Base-by-base conservation (phyloP, 2,329 filamentous ascomycete genomes). In the Venturia asperata region DNA sequence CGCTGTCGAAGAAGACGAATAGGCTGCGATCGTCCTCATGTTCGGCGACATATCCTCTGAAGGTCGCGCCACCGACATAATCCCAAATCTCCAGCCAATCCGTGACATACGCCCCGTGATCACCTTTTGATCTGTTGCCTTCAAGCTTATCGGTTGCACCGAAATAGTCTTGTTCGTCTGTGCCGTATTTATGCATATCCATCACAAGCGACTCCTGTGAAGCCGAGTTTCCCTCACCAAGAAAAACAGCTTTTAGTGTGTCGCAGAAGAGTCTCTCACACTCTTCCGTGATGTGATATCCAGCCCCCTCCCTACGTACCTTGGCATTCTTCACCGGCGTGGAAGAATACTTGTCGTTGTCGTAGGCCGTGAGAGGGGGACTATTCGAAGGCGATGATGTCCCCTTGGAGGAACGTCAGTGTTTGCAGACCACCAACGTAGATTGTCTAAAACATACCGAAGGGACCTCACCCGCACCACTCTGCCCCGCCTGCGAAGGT, bases 251-350 rank as follows among this genome's bases (percentile, higher is more conserved):
- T 81, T 86, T 89, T 87, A 96, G 90, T 85, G 87, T 88, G 88
- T 93, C 91, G 82, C 92, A 96, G 86, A 96, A 96, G 88, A 96
- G 93, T 85, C 92, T 97, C 92, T 96, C 92, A 96, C 92, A 96
- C 91, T 96, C 92, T 92, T 89, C 92, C 90, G 89, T 92, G 85
- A 96, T 96, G 82, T 81, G 90, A 87, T 89, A 91, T 58, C 24
- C 87, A 88, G 92, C 92, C 91, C 92, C 92, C 90, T 89, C 89
- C 88, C 78, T 80, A 72, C 77, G 75, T 77, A 78, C 78, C 74
- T 70, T 70, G 70, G 71, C 64, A 62, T 70, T 65, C 39, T 64
- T 70, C 68, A 69, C 70, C 47, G 70, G 71, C 52, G 30, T 58
- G 62, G 69, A 72, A 68, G 67, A 70, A 77, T 87, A 83, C 80